Evolutionary conservation across 371 early-diverging fungal genomes (phyloP), one percentile per base, ranked within the genome.

Genomic region (Mucor irregularis): DNA sequence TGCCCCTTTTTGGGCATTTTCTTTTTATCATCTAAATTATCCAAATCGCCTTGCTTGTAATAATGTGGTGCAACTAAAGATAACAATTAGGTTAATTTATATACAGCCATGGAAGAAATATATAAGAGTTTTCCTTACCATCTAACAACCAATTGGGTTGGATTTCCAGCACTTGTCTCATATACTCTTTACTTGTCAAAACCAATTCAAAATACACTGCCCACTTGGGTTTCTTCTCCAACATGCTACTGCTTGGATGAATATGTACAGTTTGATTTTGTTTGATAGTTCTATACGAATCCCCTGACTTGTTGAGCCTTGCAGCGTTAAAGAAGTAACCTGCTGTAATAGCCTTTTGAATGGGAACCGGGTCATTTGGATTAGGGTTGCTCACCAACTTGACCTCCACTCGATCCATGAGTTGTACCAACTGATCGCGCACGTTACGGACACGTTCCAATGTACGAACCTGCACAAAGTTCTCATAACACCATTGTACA

Each of bases 261-360:
- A 98, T 93, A 66, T 86, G 73, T 2, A 99, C 95, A 2, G 93
- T 92, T 46, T 94, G 91, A 37, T 88, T 84, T 39, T 93, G 91
- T 80, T 97, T 98, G 31, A 92, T 78, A 4, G 96, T 96, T 19
- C 90, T 81, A 60, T 97, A 99, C 17, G 88, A 84, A 47, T 97
- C 96, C 16, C 94, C 95, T 3, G 88, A 85, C 49, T 84, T 78
- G 25, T 90, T 85, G 35, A 97, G 67, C 42, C 91, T 72, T 4
- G 94, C 95, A 22, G 91, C 86, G 69, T 99, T 89, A 75, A 92
- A 94, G 66, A 99, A 99, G 79, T 92, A 99, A 0, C 99, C 98
- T 0, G 97, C 78, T 0, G 94, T 89, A 43, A 99, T 74, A 11
- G 97, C 74, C 74, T 97, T 95, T 26, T 90, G 88, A 17, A 93